Evolutionary conservation across 495 filamentous ascomycete genomes (phyloP).

Genomic region (Astrothelium subdiscretum): DNA sequence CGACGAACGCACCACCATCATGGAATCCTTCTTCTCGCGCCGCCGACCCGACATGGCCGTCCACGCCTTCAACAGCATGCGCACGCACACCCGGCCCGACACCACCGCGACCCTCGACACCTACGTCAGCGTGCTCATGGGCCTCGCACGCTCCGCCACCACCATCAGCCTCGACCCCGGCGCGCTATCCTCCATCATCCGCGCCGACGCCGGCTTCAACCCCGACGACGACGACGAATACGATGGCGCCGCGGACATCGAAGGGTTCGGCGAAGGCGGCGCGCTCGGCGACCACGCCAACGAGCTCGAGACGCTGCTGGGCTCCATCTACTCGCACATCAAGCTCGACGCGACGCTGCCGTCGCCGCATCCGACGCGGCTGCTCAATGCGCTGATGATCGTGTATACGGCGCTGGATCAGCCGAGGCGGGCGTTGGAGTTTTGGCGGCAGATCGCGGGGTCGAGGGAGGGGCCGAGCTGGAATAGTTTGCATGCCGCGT

Average conservation of each 20-base stretch:
- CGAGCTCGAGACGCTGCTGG: conserved; percentile 49
- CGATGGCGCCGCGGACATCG: no score
- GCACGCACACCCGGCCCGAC: conserved; percentile 42
- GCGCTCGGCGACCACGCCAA: conserved; percentile 88
- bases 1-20: conserved; percentile 53
- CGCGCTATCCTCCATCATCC: conserved; percentile 33
- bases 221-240: conserved; percentile 41
- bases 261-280: conserved; percentile 61
- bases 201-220: background rate
- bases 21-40: conserved; percentile 73
- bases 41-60: conserved; percentile 68
- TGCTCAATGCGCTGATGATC: conserved; percentile 77
- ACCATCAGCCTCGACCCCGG: conserved; percentile 29
- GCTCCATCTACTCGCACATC: conserved; percentile 76
- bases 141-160: conserved; percentile 42
- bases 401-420: conserved; percentile 61
- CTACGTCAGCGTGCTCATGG: conserved; percentile 67
- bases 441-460: conserved; percentile 70
- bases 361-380: conserved; percentile 45
- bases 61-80: conserved; percentile 84
- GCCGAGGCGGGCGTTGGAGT: conserved; percentile 51
- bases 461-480: conserved; percentile 74
- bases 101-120: conserved; percentile 56
- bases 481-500: conserved; percentile 61
- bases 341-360: conserved; percentile 77